Percentiles rank a stretch among this genome's conserved stretches.
phyloP scores from a whole-genome alignment of 495 filamentous ascomycete species.

The Penicillium nucicola region DNA sequence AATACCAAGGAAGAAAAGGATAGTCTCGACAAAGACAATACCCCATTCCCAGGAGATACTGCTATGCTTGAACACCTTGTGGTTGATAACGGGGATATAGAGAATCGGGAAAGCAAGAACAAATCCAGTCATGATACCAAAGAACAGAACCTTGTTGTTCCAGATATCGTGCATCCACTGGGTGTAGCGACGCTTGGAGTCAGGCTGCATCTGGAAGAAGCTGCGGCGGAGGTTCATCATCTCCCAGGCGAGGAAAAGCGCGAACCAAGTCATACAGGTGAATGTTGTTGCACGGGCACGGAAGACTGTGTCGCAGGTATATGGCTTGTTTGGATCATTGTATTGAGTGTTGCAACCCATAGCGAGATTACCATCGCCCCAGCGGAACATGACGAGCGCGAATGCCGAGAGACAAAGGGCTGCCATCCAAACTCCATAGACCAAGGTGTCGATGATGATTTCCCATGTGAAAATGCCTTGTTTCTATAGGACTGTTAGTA shows the following conservation, averaged over 20 bases:
- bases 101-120: conserved; percentile 68
- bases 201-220: conserved; percentile 66
- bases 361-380: conserved; percentile 63
- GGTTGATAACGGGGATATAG: conserved; percentile 70
- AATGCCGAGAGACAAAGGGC: conserved; percentile 65
- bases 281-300: conserved; percentile 70
- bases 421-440: conserved; percentile 71
- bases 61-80: conserved; percentile 66
- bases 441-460: conserved; percentile 63
- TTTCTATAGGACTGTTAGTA: conserved; percentile 43
- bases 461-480: conserved; percentile 68
- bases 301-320: conserved; percentile 63
- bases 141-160: conserved; percentile 73
- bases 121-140: conserved; percentile 63
- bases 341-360: conserved; percentile 60
- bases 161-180: conserved; percentile 62
- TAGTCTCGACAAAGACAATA: conserved; percentile 55
- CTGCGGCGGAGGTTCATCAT: conserved; percentile 65
- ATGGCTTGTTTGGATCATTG: conserved; percentile 21
- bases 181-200: conserved; percentile 47
- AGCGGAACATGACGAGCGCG: conserved; percentile 61
- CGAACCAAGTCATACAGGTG: conserved; percentile 71
- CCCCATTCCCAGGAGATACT: conserved; percentile 73
- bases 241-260: conserved; percentile 72
- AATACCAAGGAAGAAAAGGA: conserved; percentile 60